Evolutionary conservation across 768 basidiomycete genomes (phyloP), one percentile per base, ranked within the genome.

Genomic region (Peribolospora kevripleyi): DNA sequence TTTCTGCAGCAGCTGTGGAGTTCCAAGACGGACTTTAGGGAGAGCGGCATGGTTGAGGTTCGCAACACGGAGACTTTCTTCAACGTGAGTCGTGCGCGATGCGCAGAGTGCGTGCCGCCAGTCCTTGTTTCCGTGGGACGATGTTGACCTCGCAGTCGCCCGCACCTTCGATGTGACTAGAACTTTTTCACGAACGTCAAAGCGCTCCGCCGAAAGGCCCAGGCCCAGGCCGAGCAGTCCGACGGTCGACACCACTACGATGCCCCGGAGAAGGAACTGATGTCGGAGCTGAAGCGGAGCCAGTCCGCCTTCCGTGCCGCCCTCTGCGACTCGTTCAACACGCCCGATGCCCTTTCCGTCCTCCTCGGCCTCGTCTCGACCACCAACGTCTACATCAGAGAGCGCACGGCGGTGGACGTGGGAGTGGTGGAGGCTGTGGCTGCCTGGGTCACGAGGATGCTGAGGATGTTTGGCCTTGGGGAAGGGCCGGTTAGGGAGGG

Each of bases 271-370:
- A 73, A 70, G 49, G 78, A 81, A 46, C 68, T 97, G 50, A 73
- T 75, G 50, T 70, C 70, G 46, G 74, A 71, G 61, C 71, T 90
- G 42, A 73, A 82, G 60, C 70, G 76, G 53, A 76, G 79, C 50
- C 90, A 90, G 66, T 61, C 73, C 46, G 72, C 75, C 6, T 91
- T 98, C 74, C 79, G 85, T 53, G 72, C 70, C 9, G 84, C 88
- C 0, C 78, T 98, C 50, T 90, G 83, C 68, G 91, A 98, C 67
- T 95, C 90, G 0, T 93, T 97, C 74, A 90, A 97, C 66, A 97
- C 93, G 0, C 86, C 88, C 3, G 73, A 70, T 13, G 90, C 87
- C 0, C 67, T 97, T 36, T 74, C 76, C 61, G 70, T 78, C 55
- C 69, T 97, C 13, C 74, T 82, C 9, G 81, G 88, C 57, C 71